These are phyloP conservation scores for Hamamelis virginiana DNA, from an alignment of 164 flowering plant genomes.

Conservation along the genomic window DNA sequence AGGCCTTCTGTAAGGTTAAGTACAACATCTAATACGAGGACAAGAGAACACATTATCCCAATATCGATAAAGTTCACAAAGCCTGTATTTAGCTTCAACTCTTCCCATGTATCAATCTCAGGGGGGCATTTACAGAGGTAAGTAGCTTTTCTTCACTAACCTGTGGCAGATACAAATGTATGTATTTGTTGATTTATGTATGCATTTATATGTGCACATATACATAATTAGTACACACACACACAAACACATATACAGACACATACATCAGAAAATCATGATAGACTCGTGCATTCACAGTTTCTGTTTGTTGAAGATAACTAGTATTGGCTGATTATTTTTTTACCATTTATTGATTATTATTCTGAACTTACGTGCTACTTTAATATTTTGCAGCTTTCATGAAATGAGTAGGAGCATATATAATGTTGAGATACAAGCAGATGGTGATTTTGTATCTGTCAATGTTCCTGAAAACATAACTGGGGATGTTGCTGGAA, in stretches of 20 bases:
- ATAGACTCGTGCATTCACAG: background rate
- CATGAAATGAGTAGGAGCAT: constrained; percentile 49
- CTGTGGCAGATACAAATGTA: background rate
- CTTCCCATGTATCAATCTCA: constrained; percentile 64
- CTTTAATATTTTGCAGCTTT: constrained; percentile 49
- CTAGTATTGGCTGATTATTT: background rate
- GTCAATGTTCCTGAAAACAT: constrained; percentile 73
- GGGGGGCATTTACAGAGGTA: constrained; percentile 78
- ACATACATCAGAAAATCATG: background rate
- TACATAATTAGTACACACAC: background rate
- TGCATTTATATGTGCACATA: background rate
- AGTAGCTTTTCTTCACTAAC: constrained; percentile 17
- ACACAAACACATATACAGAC: background rate
- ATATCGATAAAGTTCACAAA: constrained; percentile 61
- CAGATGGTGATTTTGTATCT: constrained; percentile 42
- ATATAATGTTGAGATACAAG: constrained; percentile 51
- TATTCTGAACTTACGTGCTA: background rate
- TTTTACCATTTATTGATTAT: background rate
- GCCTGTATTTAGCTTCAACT: constrained; percentile 85
- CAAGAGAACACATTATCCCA: constrained; percentile 51
- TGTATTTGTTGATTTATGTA: background rate
- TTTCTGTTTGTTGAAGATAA: background rate
- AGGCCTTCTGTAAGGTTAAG: constrained; percentile 78
- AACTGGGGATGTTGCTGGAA: constrained; percentile 89
- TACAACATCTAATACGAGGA: constrained; percentile 61